These are phyloP conservation scores for Aethionema arabicum DNA, from an alignment of 345 rosid species.

Conservation along the genomic window DNA sequence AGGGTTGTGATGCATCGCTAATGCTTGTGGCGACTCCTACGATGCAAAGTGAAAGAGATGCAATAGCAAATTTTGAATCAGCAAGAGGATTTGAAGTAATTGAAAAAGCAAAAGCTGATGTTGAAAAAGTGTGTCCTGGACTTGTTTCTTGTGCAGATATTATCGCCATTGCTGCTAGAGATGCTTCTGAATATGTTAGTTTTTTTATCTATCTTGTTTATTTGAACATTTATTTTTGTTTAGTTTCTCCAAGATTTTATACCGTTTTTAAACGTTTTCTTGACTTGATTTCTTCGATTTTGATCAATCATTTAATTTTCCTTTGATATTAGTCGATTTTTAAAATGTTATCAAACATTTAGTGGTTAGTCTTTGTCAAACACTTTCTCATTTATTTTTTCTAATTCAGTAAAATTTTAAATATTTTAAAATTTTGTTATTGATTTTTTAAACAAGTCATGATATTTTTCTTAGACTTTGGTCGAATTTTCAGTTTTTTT, in stretches of 20 bases:
- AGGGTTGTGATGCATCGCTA: constrained; percentile 62
- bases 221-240: not conserved
- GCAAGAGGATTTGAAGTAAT: constrained; percentile 50
- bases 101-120: constrained; percentile 48
- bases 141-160: constrained; percentile 69
- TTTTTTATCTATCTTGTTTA: not conserved
- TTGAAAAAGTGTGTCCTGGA: constrained; percentile 51
- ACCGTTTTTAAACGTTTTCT: no score
- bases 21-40: constrained; percentile 42
- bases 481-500: no score
- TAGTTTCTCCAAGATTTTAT: not conserved
- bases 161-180: constrained; percentile 58
- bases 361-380: no score
- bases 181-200: constrained; percentile 42
- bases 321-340: no score
- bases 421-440: no score
- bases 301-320: no score
- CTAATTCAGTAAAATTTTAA: no score
- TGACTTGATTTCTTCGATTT: no score
- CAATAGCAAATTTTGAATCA: constrained; percentile 27
- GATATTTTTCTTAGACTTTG: no score
- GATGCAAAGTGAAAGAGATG: constrained; percentile 38
- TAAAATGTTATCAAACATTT: no score
- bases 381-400: no score
- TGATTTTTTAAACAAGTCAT: no score